These are phyloP conservation scores for Silene conica DNA, from an alignment of 148 eudicot species.

Conservation along the genomic window DNA sequence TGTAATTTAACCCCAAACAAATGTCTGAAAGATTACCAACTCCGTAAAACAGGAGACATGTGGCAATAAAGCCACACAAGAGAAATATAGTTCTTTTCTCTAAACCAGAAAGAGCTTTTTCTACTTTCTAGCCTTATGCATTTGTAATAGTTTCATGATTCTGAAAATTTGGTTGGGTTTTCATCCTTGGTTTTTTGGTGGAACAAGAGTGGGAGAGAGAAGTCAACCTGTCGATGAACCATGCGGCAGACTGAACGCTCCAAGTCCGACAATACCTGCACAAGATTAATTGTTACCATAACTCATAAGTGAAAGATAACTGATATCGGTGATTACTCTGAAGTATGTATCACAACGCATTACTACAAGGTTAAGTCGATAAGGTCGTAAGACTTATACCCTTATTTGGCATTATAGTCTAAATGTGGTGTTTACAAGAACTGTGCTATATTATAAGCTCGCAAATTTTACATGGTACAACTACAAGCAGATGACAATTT, in stretches of 20 bases:
- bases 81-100: not conserved
- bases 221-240: constrained; percentile 71
- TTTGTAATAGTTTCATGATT: not conserved
- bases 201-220: not conserved
- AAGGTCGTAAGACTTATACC: not conserved
- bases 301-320: not conserved
- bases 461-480: not conserved
- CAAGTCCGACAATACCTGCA: constrained; percentile 96
- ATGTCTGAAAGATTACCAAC: not conserved
- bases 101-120: not conserved
- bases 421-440: not conserved
- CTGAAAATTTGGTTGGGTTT: not conserved
- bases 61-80: not conserved
- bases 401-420: not conserved
- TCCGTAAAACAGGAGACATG: not conserved
- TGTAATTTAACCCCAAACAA: not conserved
- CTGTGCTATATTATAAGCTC: not conserved
- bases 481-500: not conserved
- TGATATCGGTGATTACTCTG: not conserved
- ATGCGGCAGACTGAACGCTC: constrained; percentile 98
- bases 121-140: not conserved
- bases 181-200: no score
- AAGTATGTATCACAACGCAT: not conserved
- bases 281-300: not conserved
- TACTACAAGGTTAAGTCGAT: constrained; percentile 1